A percentile compares a stretch with the other conserved stretches of the same genome.
Evolutionary conservation across 2,329 filamentous ascomycete species (phyloP).

Genomic region (Paramyrothecium sp.): DNA sequence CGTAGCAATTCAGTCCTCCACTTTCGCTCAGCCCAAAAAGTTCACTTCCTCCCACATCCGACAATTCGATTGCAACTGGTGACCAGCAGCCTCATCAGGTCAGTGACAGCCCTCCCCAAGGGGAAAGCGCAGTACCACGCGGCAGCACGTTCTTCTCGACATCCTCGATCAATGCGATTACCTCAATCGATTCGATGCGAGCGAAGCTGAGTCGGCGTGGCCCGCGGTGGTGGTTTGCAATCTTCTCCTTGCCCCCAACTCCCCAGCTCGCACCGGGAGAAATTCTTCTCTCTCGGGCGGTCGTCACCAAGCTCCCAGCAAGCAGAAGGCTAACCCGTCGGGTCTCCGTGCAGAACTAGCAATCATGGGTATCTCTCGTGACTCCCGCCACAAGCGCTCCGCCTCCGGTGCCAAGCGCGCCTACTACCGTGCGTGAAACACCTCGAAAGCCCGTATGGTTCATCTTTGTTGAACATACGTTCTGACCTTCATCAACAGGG

Average conservation of each 20-base stretch:
- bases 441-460: conserved; percentile 67
- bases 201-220: conserved; percentile 10
- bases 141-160: neutral
- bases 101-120: conserved; percentile 24
- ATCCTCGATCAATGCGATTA: neutral
- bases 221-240: conserved; percentile 16
- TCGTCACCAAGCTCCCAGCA: conserved; percentile 47
- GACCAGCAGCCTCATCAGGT: conserved; percentile 48
- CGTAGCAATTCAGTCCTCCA: conserved; percentile 30
- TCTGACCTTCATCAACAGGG: conserved; percentile 73
- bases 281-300: conserved; percentile 46
- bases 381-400: conserved; percentile 99
- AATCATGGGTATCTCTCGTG: conserved; percentile 99
- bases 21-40: conserved; percentile 29
- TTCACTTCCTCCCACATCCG: conserved; percentile 35
- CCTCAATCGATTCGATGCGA: neutral
- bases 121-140: neutral
- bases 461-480: conserved; percentile 53
- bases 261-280: conserved; percentile 29
- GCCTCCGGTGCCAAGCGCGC: conserved; percentile 97
- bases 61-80: conserved; percentile 48
- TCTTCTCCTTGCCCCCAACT: conserved; percentile 27
- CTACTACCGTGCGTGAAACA: conserved; percentile 74
- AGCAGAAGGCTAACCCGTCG: conserved; percentile 32
- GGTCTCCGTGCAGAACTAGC: conserved; percentile 57